Conservation (phyloP, 2,329 filamentous ascomycete genomes). For the Coniochaeta hoffmannii region DNA sequence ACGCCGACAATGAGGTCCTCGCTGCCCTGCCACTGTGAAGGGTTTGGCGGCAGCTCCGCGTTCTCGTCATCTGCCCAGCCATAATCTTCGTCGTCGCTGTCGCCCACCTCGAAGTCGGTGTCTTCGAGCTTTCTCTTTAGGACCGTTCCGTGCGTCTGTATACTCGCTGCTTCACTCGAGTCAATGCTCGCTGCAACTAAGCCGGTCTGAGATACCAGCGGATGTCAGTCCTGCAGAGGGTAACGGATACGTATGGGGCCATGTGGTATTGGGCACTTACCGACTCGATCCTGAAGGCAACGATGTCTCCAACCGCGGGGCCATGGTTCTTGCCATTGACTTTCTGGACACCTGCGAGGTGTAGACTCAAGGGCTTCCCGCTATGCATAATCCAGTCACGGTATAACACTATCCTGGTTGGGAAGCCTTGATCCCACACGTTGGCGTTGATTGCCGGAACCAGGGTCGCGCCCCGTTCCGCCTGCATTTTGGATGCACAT, state of each 20-base stretch:
- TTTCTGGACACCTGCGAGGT: constrained; percentile 60
- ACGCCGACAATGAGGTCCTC: constrained; percentile 51
- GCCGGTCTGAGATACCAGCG: constrained; percentile 29
- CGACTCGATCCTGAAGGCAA: constrained; percentile 40
- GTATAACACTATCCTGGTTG: constrained; percentile 69
- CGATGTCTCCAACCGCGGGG: constrained; percentile 32
- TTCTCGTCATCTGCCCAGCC: constrained; percentile 60
- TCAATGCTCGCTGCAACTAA: constrained; percentile 34
- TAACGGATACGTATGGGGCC: not conserved
- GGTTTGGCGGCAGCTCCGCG: constrained; percentile 52
- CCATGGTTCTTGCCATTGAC: constrained; percentile 42
- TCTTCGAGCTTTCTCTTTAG: constrained; percentile 59
- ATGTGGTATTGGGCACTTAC: constrained; percentile 25
- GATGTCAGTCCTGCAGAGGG: constrained; percentile 5
- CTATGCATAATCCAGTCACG: constrained; percentile 61
- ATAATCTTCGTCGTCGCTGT: constrained; percentile 62
- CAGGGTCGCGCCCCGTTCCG: constrained; percentile 58
- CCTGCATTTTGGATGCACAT: constrained; percentile 72
- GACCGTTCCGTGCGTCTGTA: constrained; percentile 22
- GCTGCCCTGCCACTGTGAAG: constrained; percentile 62
- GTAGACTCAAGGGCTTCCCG: constrained; percentile 38
- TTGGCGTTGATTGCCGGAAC: constrained; percentile 66
- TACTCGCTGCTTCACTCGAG: constrained; percentile 14
- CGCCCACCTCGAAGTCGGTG: constrained; percentile 51
- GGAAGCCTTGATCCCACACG: constrained; percentile 74